Conservation (phyloP, 345 rosid species). For the Limnanthes douglasii region DNA sequence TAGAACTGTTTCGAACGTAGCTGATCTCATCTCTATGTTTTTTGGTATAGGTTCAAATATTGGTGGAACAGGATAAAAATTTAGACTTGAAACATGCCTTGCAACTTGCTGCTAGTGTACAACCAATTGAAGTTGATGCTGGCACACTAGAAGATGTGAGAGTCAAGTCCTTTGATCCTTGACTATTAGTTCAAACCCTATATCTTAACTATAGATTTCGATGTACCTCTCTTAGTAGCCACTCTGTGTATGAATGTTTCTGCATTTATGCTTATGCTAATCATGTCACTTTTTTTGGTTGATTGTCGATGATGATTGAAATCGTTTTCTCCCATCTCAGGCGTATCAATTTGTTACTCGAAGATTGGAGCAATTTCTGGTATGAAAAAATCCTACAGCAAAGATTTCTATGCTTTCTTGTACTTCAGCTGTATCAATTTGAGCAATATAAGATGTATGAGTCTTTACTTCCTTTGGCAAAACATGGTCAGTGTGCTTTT, state of each 20-base stretch:
- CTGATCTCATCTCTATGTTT: not conserved
- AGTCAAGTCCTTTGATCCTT: slow-evolving; percentile 5
- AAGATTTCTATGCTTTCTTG: not conserved
- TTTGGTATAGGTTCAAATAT: slow-evolving; percentile 61
- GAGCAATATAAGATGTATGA: too few species aligned
- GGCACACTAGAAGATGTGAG: slow-evolving; percentile 60
- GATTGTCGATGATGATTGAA: not conserved
- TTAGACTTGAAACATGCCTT: slow-evolving; percentile 48
- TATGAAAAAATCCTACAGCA: slow-evolving; percentile 17
- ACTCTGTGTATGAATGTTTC: too few species aligned
- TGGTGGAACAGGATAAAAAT: slow-evolving; percentile 62
- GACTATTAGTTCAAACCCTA: not conserved
- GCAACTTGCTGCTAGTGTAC: slow-evolving; percentile 61
- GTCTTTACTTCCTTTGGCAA: too few species aligned
- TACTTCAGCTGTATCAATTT: too few species aligned
- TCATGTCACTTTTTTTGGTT: too few species aligned
- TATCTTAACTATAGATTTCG: not conserved
- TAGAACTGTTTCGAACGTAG: not conserved
- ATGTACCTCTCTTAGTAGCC: too few species aligned
- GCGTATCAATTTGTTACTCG: slow-evolving; percentile 68
- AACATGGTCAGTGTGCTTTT: too few species aligned
- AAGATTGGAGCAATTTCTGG: slow-evolving; percentile 92
- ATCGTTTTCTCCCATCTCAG: slow-evolving; percentile 15
- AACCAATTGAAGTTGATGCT: slow-evolving; percentile 49
- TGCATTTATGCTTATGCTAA: too few species aligned